Conservation (phyloP, 1,139 yeast genomes). For the Pichia sp. region DNA sequence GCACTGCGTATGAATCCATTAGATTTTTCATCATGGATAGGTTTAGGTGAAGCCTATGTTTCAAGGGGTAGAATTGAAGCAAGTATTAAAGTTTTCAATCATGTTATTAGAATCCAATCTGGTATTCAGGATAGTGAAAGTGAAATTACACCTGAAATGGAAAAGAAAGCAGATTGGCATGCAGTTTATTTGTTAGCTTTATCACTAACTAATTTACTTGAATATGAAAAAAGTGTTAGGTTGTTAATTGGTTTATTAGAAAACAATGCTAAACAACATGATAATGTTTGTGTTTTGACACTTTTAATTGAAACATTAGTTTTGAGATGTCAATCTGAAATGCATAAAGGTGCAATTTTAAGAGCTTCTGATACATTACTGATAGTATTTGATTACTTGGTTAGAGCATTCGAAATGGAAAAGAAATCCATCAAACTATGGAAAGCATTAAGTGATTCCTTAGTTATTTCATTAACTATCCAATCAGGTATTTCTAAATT, state of each 20-base stretch:
- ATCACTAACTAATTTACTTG: constrained; percentile 47
- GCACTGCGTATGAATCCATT: constrained; percentile 63
- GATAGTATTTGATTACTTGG: constrained; percentile 47
- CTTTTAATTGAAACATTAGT: constrained; percentile 55
- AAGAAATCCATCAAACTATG: constrained; percentile 45
- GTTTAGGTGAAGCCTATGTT: constrained; percentile 87
- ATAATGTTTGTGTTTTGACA: constrained; percentile 46
- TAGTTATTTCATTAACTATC: constrained; percentile 38
- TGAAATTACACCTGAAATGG: constrained; percentile 13
- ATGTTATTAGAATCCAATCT: constrained; percentile 50
- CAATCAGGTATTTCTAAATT: constrained; percentile 36
- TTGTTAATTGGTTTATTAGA: constrained; percentile 38
- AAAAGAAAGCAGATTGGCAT: constrained; percentile 36
- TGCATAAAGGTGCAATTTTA: constrained; percentile 59
- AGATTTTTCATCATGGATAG: constrained; percentile 84
- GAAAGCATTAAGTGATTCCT: constrained; percentile 47
- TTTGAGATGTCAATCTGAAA: constrained; percentile 46
- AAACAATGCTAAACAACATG: constrained; percentile 35
- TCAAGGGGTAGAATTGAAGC: constrained; percentile 84
- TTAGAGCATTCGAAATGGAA: constrained; percentile 35
- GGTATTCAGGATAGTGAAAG: constrained; percentile 24
- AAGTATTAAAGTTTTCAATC: constrained; percentile 71
- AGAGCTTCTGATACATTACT: constrained; percentile 39
- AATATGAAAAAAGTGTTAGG: constrained; percentile 36
- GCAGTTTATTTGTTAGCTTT: constrained; percentile 63